phyloP scores from a whole-genome alignment of 441 rosid species.

The Omphalea diandra region DNA sequence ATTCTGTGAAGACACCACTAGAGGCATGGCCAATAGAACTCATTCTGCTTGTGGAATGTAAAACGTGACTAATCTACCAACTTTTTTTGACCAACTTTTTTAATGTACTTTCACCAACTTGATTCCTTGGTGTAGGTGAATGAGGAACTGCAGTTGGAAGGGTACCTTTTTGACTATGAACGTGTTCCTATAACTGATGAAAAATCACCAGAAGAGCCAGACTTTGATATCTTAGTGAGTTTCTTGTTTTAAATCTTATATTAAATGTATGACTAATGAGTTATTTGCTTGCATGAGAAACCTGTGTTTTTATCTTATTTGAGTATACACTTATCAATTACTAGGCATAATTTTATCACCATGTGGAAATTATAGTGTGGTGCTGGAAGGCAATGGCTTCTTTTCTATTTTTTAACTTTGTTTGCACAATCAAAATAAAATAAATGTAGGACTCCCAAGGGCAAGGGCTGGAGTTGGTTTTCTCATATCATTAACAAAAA shows the following conservation, averaged over 20 bases:
- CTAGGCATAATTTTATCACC: slow-evolving; percentile 5
- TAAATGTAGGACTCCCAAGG: not conserved
- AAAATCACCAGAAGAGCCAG: slow-evolving; percentile 90
- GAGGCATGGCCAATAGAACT: slow-evolving; percentile 52
- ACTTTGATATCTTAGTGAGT: slow-evolving; percentile 89
- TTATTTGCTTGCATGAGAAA: slow-evolving; percentile 9
- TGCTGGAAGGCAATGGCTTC: not conserved
- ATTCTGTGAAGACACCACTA: slow-evolving; percentile 90
- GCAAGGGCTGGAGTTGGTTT: not conserved
- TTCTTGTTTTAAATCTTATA: slow-evolving; percentile 11
- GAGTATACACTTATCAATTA: not conserved
- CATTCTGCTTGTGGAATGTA: slow-evolving; percentile 19
- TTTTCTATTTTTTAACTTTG: not conserved
- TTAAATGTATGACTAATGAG: not conserved
- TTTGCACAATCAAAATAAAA: not conserved
- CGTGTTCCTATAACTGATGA: slow-evolving; percentile 99
- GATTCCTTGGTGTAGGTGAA: slow-evolving; percentile 57
- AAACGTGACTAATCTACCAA: slow-evolving; percentile 15
- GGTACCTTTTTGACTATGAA: slow-evolving; percentile 87
- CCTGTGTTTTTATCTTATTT: not conserved
- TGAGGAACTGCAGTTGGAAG: slow-evolving; percentile 88
- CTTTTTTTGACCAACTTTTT: slow-evolving; percentile 10
- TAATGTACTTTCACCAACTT: slow-evolving; percentile 23
- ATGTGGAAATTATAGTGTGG: not conserved
- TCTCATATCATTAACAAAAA: too few species aligned